A percentile compares a stretch with the other conserved stretches of the same genome.
Evolutionary conservation across 2,329 filamentous ascomycete genomes (phyloP).

Genomic region (Talaromyces albobiverticillius): DNA sequence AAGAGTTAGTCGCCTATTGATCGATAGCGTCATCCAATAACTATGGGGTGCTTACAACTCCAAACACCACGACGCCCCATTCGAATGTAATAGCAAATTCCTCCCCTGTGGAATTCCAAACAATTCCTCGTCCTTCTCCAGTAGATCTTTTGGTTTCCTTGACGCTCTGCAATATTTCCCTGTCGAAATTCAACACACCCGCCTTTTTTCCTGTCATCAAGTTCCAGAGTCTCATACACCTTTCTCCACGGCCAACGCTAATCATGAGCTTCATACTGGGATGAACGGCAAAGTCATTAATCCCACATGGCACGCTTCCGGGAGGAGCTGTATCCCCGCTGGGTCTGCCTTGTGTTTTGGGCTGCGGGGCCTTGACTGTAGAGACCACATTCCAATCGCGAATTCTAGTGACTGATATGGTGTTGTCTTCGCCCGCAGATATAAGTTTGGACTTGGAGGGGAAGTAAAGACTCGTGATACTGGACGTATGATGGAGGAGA

Average conservation of each 20-base stretch:
- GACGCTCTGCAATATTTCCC: conserved; percentile 67
- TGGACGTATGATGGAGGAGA: conserved; percentile 80
- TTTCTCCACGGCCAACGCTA: conserved; percentile 83
- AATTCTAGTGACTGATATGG: conserved; percentile 80
- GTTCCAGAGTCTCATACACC: conserved; percentile 93
- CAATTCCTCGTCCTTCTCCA: conserved; percentile 78
- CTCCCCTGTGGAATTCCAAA: conserved; percentile 73
- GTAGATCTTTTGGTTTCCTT: conserved; percentile 74
- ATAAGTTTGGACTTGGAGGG: conserved; percentile 84
- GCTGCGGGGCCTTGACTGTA: conserved; percentile 82
- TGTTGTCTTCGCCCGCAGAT: conserved; percentile 85
- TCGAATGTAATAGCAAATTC: conserved; percentile 91
- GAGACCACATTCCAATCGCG: conserved; percentile 87
- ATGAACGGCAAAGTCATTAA: conserved; percentile 94
- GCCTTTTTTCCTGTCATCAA: conserved; percentile 94
- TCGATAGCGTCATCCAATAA: conserved; percentile 3
- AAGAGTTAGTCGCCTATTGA: conserved; percentile 6
- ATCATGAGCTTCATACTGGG: conserved; percentile 97
- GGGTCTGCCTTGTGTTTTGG: conserved; percentile 74
- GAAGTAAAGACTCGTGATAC: conserved; percentile 75
- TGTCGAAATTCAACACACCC: conserved; percentile 81
- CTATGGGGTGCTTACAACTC: conserved; percentile 58
- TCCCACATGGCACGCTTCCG: conserved; percentile 76
- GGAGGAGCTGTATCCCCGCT: conserved; percentile 85
- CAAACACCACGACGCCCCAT: conserved; percentile 77